These are phyloP conservation scores for Magnusiomyces tetraspermus DNA, from an alignment of 1,139 yeast genomes.

Conservation along the genomic window DNA sequence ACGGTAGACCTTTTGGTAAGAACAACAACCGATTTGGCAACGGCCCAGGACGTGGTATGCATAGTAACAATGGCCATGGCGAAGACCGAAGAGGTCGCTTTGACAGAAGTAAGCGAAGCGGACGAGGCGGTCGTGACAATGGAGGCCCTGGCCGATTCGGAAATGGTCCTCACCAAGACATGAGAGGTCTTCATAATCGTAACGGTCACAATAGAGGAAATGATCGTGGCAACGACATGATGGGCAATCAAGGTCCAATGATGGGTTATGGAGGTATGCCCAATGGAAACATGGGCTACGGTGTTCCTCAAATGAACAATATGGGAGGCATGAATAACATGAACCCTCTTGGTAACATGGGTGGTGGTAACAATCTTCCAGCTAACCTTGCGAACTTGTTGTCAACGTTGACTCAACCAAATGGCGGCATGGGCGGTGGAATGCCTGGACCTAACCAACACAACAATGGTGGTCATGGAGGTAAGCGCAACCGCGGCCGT, in stretches of 20 bases:
- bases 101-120: neutral
- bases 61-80: neutral
- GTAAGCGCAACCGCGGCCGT: neutral
- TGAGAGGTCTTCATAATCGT: neutral
- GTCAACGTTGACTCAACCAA: constrained; percentile 9
- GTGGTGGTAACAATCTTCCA: constrained; percentile 5
- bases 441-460: neutral
- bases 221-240: neutral
- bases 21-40: neutral
- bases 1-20: neutral
- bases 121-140: constrained; percentile 5
- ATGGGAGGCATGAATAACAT: constrained; percentile 4
- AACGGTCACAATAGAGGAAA: neutral
- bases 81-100: neutral
- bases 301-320: neutral
- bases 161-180: neutral
- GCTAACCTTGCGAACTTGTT: constrained; percentile 11
- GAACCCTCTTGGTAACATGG: neutral
- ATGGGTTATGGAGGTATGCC: neutral
- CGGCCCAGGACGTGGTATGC: neutral
- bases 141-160: constrained; percentile 1
- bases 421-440: constrained; percentile 1
- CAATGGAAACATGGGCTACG: neutral
- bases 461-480: neutral
- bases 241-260: constrained; percentile 1